Base-by-base conservation (phyloP, 2,329 filamentous ascomycete genomes). In the Fusarium pininemorale region DNA sequence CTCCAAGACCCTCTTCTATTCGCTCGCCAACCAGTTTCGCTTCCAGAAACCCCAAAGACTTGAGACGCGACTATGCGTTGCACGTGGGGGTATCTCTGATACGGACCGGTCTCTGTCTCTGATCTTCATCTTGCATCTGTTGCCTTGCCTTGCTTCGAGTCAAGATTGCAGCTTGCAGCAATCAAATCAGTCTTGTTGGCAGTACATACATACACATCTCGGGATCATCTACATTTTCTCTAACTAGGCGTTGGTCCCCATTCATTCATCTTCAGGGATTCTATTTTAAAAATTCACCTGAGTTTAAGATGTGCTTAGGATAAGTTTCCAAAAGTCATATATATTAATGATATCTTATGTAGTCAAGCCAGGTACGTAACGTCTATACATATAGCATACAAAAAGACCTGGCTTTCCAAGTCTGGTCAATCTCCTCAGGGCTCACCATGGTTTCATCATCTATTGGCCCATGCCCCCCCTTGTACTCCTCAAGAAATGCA, bases 101-200 rank as follows among this genome's bases (percentile, higher is more conserved):
- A 63, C 64, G 63, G 66, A 42, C 66, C 64, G 66, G 66, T 68
- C 57, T 61, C 28, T 53, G 66, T 68, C 63, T 61, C 24, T 53
- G 28, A 53, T 53, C 45, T 41, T 60, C 42, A 24, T 38, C 47
- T 42, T 56, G 59, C 59, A 26, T 58, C 45, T 54, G 32, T 28
- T 47, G 15, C 28, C 18, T 38, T 48, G 15, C n/a, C 51, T 63
- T 58, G 30, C 28, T 61, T 55, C 15, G 15, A 28, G 24, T 39
- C 35, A 41, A 18, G 24, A 55, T n/a, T 55, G 24, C 51, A 55
- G 35, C 51, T 39, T 11, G 51, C 20, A 54, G 35, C 32, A 22
- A 6, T 54, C 50, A 54, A 22, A 15, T 22, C 50, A 54, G 26
- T 26, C n/a, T 35, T 16, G 30, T 16, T 24, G 16, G n/a, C n/a